Evolutionary conservation across 805 yeast genomes (phyloP).

Genomic region (Pichia ethanolica): DNA sequence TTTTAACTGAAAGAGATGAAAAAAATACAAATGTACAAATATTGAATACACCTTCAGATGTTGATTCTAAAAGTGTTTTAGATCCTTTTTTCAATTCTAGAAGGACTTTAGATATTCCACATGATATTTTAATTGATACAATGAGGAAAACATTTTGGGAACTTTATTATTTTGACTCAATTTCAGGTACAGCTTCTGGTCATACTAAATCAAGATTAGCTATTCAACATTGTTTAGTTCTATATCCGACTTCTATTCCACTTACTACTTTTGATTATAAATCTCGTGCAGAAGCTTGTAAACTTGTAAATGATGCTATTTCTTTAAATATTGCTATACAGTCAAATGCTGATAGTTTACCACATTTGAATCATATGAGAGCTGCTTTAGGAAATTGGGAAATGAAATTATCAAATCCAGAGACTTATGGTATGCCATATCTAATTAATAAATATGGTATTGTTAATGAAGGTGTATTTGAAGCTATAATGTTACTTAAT

Average conservation of each 20-base stretch:
- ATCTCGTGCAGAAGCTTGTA: slow-evolving; percentile 38
- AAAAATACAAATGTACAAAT: neutral
- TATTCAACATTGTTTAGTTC: slow-evolving; percentile 27
- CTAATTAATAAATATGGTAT: slow-evolving; percentile 35
- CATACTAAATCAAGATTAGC: slow-evolving; percentile 35
- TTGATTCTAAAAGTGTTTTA: slow-evolving; percentile 13
- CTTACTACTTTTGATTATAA: slow-evolving; percentile 37
- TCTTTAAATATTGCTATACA: slow-evolving; percentile 40
- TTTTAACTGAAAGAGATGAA: slow-evolving; percentile 15
- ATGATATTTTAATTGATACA: slow-evolving; percentile 23
- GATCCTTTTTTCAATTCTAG: slow-evolving; percentile 11
- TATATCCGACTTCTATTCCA: slow-evolving; percentile 34
- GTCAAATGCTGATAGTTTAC: slow-evolving; percentile 31
- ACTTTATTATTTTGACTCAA: slow-evolving; percentile 41
- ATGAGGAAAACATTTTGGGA: slow-evolving; percentile 48
- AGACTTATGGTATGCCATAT: slow-evolving; percentile 34
- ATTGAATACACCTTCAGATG: slow-evolving; percentile 16
- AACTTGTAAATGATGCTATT: slow-evolving; percentile 43
- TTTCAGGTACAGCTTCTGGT: slow-evolving; percentile 50
- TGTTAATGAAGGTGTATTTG: slow-evolving; percentile 49
- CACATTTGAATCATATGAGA: slow-evolving; percentile 32
- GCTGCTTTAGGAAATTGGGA: slow-evolving; percentile 48
- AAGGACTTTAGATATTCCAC: slow-evolving; percentile 18
- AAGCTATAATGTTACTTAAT: slow-evolving; percentile 38
- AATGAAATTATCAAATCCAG: slow-evolving; percentile 38